Base-by-base conservation (phyloP, 164 flowering plant species). In the Kalanchoe fedtschenkoi region DNA sequence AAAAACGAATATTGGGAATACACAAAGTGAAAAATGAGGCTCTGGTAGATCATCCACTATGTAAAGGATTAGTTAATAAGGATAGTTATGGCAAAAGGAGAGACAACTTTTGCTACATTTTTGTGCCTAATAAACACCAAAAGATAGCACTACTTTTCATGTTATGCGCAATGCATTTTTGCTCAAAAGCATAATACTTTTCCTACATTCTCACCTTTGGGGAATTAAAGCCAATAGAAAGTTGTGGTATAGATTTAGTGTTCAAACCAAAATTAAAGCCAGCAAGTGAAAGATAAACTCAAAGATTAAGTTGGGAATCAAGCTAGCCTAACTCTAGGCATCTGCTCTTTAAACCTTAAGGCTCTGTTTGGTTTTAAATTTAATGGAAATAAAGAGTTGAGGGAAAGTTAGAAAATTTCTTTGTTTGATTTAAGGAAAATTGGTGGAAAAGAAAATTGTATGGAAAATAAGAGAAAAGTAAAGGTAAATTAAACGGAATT, bases 61-160 rank as follows among this genome's bases (percentile, higher is more conserved):
- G n/a, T n/a, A n/a, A 51, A 51, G 32, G 56, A 11, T 24, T 51
- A 51, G 26, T 51, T 51, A 51, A 51, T 51, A 26, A 51, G 56
- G 56, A 51, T 26, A 51, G 32, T 51, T 51, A 24, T 26, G 37
- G 56, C 56, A 51, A 51, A 51, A 51, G 56, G 32, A 51, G 56
- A 51, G 30, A 32, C 56, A 51, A 51, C 56, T 51, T 47, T 47
- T 21, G 56, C 9, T 24, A 11, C 56, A 51, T 51, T 24, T 10
- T 24, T 51, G 26, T 51, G 56, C 56, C 56, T 26, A 51, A 51
- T 51, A 51, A 51, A 51, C 56, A 26, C 56, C 56, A 51, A 51
- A 51, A 51, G 55, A 51, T 51, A 51, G 32, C 56, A 51, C 56
- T 51, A 51, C 56, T 51, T 51, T 51, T 51, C 56, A 51, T 51